Base-by-base conservation (phyloP, 306 rosid species). In the Cucumis hystrix region DNA sequence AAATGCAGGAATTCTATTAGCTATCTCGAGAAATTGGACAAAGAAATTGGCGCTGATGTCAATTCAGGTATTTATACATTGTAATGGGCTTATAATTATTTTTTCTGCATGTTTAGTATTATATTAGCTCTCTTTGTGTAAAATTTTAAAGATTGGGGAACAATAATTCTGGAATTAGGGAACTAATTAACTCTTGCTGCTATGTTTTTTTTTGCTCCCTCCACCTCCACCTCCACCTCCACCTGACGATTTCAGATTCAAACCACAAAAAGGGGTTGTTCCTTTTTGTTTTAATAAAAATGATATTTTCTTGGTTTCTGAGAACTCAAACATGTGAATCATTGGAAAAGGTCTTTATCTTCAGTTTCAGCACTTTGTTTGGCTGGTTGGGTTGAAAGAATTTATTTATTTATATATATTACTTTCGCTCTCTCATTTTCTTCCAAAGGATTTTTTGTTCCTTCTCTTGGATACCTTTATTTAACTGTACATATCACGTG, bases 21-120 rank as follows among this genome's bases (percentile, higher is more conserved):
- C 91, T 82, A 87, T 83, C 89, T 95, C 58, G 97, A 90, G 87
- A 95, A 88, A 86, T 84, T 84, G 58, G 97, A 89, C 55, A 92
- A 92, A 86, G 93, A 95, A 85, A 80, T 90, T 62, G 87, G 84
- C 66, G 79, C 75, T 72, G 90, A 85, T 83, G 84, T 86, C 80
- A 83, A 79, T 85, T 83, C 99, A 79, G 98, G 97, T 92, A 87
- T 25, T 67, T 61, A 12, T 77, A 76, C 41, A 16, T 61, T 77
- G 41, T 15, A 28, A 20, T 56, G 28, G 40, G 14, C 41, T 76
- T 23, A 7, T 25, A 14, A 47, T 13, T 14, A 71, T 15, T 45
- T 47, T 71, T 49, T 10, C 75, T 69, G 40, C 59, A 70, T 70
- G 25, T 28, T 25, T 7, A 21, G 59, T 49, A 71, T 18, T 68